Conservation (phyloP, 306 rosid species). For the Bauhinia variegata region DNA sequence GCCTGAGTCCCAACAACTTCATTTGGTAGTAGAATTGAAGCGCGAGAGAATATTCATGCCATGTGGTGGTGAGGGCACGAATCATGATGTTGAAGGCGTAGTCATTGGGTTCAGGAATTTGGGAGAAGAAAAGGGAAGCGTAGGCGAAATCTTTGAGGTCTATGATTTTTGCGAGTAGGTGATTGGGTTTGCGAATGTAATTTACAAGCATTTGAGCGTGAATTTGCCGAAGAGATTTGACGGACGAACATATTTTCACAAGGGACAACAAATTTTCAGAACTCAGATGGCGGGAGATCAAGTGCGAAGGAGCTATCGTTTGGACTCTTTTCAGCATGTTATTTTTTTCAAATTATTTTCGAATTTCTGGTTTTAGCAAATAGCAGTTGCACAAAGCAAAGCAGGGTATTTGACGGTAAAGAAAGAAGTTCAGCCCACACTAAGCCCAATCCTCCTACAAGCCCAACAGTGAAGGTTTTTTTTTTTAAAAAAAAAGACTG, state of each 20-base stretch:
- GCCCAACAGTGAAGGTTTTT: no score
- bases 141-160: conserved; percentile 61
- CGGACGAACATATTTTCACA: conserved; percentile 55
- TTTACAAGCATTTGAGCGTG: conserved; percentile 73
- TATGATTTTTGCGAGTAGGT: conserved; percentile 63
- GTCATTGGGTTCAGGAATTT: conserved; percentile 60
- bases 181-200: conserved; percentile 65
- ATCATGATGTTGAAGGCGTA: conserved; percentile 87
- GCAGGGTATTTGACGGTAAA: no score
- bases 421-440: no score
- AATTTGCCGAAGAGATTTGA: conserved; percentile 51
- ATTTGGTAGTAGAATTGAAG: conserved; percentile 60
- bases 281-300: no score
- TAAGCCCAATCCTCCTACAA: no score
- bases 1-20: conserved; percentile 48
- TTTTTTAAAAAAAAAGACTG: no score
- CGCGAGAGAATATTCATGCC: conserved; percentile 61
- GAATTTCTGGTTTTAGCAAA: no score
- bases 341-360: no score
- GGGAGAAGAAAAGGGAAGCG: conserved; percentile 58
- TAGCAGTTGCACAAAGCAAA: no score
- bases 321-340: no score
- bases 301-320: no score
- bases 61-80: conserved; percentile 78
- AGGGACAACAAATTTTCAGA: conserved; percentile 39